Percentiles rank a stretch among this genome's conserved stretches.
phyloP scores from a whole-genome alignment of 2,329 filamentous ascomycete species.

The Alternaria consortialis region DNA sequence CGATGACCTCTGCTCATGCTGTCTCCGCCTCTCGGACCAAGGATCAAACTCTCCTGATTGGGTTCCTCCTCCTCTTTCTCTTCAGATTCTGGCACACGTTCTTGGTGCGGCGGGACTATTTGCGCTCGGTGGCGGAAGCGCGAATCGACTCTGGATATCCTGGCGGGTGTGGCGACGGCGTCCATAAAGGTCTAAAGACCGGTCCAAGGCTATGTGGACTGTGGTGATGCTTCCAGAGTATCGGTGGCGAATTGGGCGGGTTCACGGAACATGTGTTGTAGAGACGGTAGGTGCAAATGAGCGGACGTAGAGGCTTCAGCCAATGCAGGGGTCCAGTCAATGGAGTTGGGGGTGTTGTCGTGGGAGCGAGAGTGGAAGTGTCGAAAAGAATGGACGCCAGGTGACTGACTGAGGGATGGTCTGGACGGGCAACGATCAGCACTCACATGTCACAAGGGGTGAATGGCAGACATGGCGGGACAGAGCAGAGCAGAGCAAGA shows the following conservation, averaged over 20 bases:
- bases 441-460: constrained; percentile 20
- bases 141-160: constrained; percentile 36
- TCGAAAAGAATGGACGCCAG: constrained; percentile 56
- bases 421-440: constrained; percentile 39
- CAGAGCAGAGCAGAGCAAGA: not conserved
- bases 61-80: constrained; percentile 23
- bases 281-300: constrained; percentile 47
- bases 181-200: constrained; percentile 41
- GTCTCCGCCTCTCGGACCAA: constrained; percentile 30
- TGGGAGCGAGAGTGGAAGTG: constrained; percentile 43
- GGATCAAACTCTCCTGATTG: constrained; percentile 13
- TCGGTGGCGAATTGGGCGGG: constrained; percentile 31
- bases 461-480: not conserved
- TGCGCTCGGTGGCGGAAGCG: constrained; percentile 36
- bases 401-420: constrained; percentile 46
- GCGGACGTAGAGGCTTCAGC: constrained; percentile 42
- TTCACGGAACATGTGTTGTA: constrained; percentile 39
- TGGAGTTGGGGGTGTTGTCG: constrained; percentile 34
- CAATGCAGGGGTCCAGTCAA: constrained; percentile 47
- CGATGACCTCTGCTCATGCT: constrained; percentile 46
- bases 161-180: constrained; percentile 24
- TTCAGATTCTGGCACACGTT: constrained; percentile 2
- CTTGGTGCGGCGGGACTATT: constrained; percentile 18
- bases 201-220: constrained; percentile 27
- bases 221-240: constrained; percentile 28